A percentile compares a stretch with the other conserved stretches of the same genome.
Evolutionary conservation across 345 rosid species (phyloP).

Genomic region (Aquilaria malaccensis): DNA sequence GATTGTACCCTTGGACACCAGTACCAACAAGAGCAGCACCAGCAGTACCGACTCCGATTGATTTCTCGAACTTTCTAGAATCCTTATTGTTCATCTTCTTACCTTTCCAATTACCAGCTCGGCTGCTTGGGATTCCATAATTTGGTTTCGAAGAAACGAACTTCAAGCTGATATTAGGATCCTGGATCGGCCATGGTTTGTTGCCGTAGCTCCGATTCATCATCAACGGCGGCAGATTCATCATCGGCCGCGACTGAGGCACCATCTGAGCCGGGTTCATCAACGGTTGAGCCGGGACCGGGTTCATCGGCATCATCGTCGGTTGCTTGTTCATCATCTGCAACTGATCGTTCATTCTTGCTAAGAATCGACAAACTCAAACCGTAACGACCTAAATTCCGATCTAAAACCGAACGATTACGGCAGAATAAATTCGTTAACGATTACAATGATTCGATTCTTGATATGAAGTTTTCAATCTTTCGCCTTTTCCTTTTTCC

Average conservation of each 20-base stretch:
- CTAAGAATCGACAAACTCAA: too few species aligned
- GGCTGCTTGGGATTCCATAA: constrained; percentile 7
- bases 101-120: constrained; percentile 66
- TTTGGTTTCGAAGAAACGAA: constrained; percentile 29
- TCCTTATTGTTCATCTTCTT: constrained; percentile 44
- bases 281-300: constrained; percentile 25
- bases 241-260: constrained; percentile 33
- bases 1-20: constrained; percentile 49
- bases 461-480: too few species aligned
- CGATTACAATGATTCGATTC: too few species aligned
- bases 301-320: constrained; percentile 9
- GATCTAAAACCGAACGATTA: too few species aligned
- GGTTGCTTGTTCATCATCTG: constrained; percentile 26
- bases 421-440: too few species aligned
- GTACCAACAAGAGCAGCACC: constrained; percentile 16
- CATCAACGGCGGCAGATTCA: constrained; percentile 39
- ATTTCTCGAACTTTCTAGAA: constrained; percentile 25
- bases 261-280: constrained; percentile 28
- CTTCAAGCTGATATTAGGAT: constrained; percentile 27
- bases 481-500: too few species aligned
- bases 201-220: constrained; percentile 41
- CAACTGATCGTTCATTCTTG: constrained; percentile 4
- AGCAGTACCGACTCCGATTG: constrained; percentile 22
- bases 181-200: constrained; percentile 22
- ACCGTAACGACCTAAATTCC: too few species aligned